phyloP scores from a whole-genome alignment of 306 rosid species.

The Dryas alaskensis region DNA sequence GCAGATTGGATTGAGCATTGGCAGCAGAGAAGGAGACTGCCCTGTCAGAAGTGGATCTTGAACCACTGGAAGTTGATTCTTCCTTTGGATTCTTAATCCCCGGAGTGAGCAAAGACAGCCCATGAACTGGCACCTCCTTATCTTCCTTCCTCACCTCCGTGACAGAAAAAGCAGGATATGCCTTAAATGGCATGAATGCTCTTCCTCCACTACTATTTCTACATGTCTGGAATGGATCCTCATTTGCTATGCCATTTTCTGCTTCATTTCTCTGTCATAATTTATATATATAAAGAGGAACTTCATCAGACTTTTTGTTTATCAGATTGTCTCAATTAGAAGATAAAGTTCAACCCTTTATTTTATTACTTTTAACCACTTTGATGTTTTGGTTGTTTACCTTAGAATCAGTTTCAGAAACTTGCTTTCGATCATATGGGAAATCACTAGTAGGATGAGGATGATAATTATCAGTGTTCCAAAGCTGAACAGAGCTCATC shows the following conservation, averaged over 20 bases:
- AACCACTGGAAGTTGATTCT: conserved; percentile 53
- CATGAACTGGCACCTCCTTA: conserved; percentile 56
- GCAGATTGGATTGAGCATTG: conserved; percentile 41
- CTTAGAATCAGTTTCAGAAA: conserved; percentile 50
- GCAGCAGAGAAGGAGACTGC: conserved; percentile 49
- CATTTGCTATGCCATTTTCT: conserved; percentile 34
- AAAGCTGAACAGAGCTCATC: conserved; percentile 98
- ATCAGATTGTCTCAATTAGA: background rate
- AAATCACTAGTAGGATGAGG: conserved; percentile 12
- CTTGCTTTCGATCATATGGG: conserved; percentile 36
- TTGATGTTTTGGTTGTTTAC: conserved; percentile 30
- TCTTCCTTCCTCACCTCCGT: conserved; percentile 52
- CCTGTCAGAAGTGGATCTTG: conserved; percentile 48
- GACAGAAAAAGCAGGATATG: conserved; percentile 45
- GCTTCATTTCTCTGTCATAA: conserved; percentile 52
- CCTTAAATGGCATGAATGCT: conserved; percentile 56
- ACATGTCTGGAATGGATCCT: conserved; percentile 49
- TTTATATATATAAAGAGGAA: background rate
- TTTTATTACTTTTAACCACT: background rate
- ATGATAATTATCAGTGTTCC: conserved; percentile 47
- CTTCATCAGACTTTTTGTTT: background rate
- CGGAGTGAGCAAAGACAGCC: conserved; percentile 66
- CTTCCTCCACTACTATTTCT: conserved; percentile 45
- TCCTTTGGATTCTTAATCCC: conserved; percentile 53
- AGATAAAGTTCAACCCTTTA: conserved; percentile 3